phyloP scores from a whole-genome alignment of 75 land plant genomes.

The Picea glauca region DNA sequence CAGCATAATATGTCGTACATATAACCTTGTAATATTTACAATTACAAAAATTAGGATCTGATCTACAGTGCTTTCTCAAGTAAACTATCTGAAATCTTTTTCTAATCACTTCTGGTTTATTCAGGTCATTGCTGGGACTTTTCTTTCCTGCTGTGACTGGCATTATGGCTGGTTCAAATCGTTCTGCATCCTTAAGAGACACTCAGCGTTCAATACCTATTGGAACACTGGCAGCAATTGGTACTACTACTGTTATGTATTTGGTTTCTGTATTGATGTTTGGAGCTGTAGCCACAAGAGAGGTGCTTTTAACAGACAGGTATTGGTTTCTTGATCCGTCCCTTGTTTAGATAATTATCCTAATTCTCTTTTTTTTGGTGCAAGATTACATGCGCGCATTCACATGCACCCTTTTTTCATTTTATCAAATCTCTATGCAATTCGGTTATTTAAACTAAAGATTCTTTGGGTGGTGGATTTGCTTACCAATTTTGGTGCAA shows the following conservation, averaged over 20 bases:
- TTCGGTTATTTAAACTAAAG: not conserved
- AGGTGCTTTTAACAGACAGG: conserved; percentile 92
- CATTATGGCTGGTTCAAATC: conserved; percentile 99
- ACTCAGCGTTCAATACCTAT: conserved; percentile 95
- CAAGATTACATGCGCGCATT: not conserved
- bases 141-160: conserved; percentile 99
- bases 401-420: not conserved
- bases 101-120: conserved; percentile 14
- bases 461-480: not conserved
- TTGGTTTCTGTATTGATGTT: conserved; percentile 76
- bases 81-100: not conserved
- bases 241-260: conserved; percentile 75
- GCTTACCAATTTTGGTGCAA: not conserved
- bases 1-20: no score
- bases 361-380: not conserved
- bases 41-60: no score
- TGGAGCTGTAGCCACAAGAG: conserved; percentile 89
- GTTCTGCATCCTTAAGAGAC: conserved; percentile 91
- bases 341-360: conserved; percentile 7
- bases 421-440: not conserved
- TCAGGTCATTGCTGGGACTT: conserved; percentile 90
- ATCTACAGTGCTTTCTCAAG: not conserved
- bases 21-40: no score
- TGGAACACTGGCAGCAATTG: conserved; percentile 92
- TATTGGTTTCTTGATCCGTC: conserved; percentile 12